Conservation (phyloP, 306 rosid species). For the Abrus precatorius region DNA sequence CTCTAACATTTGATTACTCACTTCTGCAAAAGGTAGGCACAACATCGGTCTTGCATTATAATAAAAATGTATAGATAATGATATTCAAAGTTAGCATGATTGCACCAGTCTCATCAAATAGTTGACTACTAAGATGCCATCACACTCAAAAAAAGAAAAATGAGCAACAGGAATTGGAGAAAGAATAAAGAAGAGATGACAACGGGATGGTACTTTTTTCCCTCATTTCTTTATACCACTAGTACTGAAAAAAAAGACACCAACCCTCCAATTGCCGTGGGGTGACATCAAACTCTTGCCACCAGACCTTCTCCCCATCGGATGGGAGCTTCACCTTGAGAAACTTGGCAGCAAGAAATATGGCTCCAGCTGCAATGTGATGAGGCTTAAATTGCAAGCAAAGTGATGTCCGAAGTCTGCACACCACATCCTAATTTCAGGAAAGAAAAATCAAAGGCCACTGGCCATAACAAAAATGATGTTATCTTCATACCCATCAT, state of each 20-base stretch:
- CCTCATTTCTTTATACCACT: slow-evolving; percentile 52
- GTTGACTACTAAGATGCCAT: slow-evolving; percentile 34
- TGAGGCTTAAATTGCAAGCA: slow-evolving; percentile 99
- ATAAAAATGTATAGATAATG: slow-evolving; percentile 18
- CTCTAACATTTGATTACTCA: slow-evolving; percentile 98
- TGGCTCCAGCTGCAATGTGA: slow-evolving; percentile 99
- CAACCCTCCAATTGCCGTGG: slow-evolving; percentile 99
- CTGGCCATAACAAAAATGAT: slow-evolving; percentile 56
- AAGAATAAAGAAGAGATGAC: slow-evolving; percentile 43
- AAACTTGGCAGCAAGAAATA: slow-evolving; percentile 98
- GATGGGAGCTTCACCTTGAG: slow-evolving; percentile 98
- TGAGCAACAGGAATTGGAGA: slow-evolving; percentile 14
- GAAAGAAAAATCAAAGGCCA: slow-evolving; percentile 58
- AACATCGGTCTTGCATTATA: slow-evolving; percentile 44
- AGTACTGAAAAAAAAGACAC: slow-evolving; percentile 64
- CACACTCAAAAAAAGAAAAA: slow-evolving; percentile 8
- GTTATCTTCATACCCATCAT: slow-evolving; percentile 88
- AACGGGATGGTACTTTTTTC: slow-evolving; percentile 47
- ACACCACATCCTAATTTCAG: slow-evolving; percentile 73
- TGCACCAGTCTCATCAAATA: slow-evolving; percentile 37
- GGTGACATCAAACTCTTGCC: slow-evolving; percentile 99
- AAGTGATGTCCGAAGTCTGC: slow-evolving; percentile 99
- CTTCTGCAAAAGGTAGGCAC: slow-evolving; percentile 74
- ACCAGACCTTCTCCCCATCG: slow-evolving; percentile 99
- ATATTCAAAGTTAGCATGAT: slow-evolving; percentile 3